Evolutionary conservation across 257 asterid species (phyloP), one percentile per base, ranked within the genome.

Genomic region (Verbena officinalis): DNA sequence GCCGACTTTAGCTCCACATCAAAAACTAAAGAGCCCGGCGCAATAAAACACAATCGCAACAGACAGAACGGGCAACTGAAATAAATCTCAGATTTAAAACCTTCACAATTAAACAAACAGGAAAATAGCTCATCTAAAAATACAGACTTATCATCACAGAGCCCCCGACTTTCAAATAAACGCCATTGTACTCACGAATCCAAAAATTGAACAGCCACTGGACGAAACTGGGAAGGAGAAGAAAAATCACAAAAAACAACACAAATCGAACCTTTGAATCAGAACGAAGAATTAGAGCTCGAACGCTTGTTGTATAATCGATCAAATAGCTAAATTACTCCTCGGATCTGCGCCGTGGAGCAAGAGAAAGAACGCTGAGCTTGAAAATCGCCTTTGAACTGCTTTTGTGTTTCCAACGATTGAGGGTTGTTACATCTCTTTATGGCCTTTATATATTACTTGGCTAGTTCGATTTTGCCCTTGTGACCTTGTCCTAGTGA

Each of bases 341-440:
- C 77, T 62, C 71, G 74, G 71, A 71, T 76, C 74, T 62, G 71
- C 62, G 67, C 80, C 74, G 69, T 46, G 76, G 80, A 59, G 79
- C 51, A 24, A 44, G 53, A 67, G 65, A 33, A n/a, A 4, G 51
- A 44, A 22, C 5, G 51, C 21, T 14, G 4, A 27, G n/a, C 11
- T 36, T 3, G 40, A 46, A 33, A 52, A 54, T 24, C 15, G 45
- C 9, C 45, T 17, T 33, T 15, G 33, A 27, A 27, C 33, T 27
- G 36, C 40, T 36, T 3, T 36, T 36, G 40, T 36, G 40, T 36
- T 36, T 4, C 8, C 4, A 36, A 30, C 7, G 36, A 27, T 27
- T 27, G 33, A 27, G 33, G 33, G 33, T 27, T 27, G 33, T 27
- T 36, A 36, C 40, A 7, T 1, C 40, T 9, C 11, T 36, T 4